Conservation (phyloP, 2,329 filamentous ascomycete genomes). For the Fusarium guadeloupense region DNA sequence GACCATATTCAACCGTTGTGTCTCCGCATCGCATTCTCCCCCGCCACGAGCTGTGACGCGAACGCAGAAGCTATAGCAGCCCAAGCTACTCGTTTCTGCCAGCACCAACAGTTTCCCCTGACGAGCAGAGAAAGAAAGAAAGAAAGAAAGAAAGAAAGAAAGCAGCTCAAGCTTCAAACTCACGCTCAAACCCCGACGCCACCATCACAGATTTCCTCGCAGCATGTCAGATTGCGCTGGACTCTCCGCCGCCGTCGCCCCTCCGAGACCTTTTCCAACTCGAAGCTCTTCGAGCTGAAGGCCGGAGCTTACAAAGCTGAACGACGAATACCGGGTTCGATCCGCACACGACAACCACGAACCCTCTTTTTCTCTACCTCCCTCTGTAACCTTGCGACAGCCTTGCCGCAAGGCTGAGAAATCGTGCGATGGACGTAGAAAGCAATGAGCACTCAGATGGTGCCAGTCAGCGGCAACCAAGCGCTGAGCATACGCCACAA, state of each 20-base stretch:
- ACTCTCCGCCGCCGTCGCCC: conserved; percentile 28
- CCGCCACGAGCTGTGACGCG: conserved; percentile 27
- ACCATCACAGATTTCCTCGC: conserved; percentile 26
- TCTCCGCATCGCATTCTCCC: conserved; percentile 30
- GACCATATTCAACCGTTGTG: conserved; percentile 7
- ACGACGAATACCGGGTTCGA: conserved; percentile 4
- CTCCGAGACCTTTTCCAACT: conserved; percentile 31
- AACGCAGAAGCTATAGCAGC: conserved; percentile 13
- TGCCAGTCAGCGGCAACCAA: conserved; percentile 45
- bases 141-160: neutral
- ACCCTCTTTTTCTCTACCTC: neutral
- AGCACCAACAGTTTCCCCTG: neutral
- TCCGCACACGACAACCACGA: conserved; percentile 6
- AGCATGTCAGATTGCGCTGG: conserved; percentile 43
- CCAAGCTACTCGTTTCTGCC: conserved; percentile 5
- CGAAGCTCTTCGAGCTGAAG: conserved; percentile 32
- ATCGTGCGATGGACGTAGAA: conserved; percentile 47
- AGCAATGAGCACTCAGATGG: conserved; percentile 42
- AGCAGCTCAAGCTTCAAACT: conserved; percentile 6
- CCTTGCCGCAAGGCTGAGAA: conserved; percentile 12
- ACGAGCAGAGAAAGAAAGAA: neutral
- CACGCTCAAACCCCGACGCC: conserved; percentile 21
- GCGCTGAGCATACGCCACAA: conserved; percentile 49
- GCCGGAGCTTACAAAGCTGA: conserved; percentile 12
- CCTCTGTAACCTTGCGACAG: conserved; percentile 6